phyloP scores from a whole-genome alignment of 2,329 filamentous ascomycete species.

The Raffaelea ambrosiae region DNA sequence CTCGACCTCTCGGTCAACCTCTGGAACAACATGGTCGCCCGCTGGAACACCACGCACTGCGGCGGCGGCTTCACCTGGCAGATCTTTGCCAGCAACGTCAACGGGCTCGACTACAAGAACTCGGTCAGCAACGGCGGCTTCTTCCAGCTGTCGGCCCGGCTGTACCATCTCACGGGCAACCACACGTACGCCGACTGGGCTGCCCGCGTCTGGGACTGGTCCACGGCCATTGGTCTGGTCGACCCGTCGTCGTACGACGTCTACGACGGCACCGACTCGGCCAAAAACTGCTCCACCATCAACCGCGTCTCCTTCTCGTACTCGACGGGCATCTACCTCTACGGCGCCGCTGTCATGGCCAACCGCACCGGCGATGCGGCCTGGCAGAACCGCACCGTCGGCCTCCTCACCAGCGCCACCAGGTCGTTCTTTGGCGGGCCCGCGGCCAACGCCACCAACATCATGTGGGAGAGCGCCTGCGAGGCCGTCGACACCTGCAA shows the following conservation, averaged over 20 bases:
- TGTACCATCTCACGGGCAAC: conserved; percentile 62
- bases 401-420: conserved; percentile 40
- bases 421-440: conserved; percentile 1
- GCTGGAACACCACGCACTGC: conserved; percentile 64
- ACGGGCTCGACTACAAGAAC: conserved; percentile 78
- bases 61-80: conserved; percentile 73
- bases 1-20: conserved; percentile 60
- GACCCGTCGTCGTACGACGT: conserved; percentile 40
- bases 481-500: conserved; percentile 50
- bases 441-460: conserved; percentile 40
- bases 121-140: conserved; percentile 73
- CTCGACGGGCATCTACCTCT: conserved; percentile 56
- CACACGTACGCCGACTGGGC: conserved; percentile 60
- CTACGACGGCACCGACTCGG: conserved; percentile 52
- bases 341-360: conserved; percentile 55
- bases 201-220: conserved; percentile 59
- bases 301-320: conserved; percentile 56
- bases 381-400: conserved; percentile 42
- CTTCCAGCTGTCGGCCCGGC: conserved; percentile 70
- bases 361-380: conserved; percentile 43
- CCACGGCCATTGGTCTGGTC: conserved; percentile 46
- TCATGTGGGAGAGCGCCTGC: conserved; percentile 62
- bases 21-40: conserved; percentile 59
- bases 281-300: conserved; percentile 42
- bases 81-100: conserved; percentile 64